Conservation (phyloP, 805 yeast genomes). For the Candida chauliodis region DNA sequence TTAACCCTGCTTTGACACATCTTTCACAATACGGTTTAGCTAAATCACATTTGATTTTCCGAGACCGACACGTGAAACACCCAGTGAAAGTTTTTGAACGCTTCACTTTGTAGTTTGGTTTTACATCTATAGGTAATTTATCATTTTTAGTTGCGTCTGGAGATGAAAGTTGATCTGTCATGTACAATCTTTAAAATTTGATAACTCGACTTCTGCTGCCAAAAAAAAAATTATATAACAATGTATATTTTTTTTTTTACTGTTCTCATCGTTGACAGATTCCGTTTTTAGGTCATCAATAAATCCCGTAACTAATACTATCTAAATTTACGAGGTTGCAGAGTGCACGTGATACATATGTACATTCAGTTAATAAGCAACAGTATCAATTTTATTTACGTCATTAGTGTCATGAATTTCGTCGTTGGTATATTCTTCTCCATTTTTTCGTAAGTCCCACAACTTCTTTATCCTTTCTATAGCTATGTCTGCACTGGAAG, state of each 20-base stretch:
- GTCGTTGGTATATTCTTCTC: conserved; percentile 10
- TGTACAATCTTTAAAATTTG: background rate
- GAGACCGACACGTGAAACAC: conserved; percentile 79
- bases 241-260: background rate
- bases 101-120: conserved; percentile 12
- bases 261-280: conserved; percentile 6
- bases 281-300: conserved; percentile 1
- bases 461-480: conserved; percentile 20
- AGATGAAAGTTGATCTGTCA: conserved; percentile 1
- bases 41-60: conserved; percentile 81
- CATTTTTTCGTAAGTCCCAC: conserved; percentile 22
- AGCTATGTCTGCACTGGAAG: conserved; percentile 47
- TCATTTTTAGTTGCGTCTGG: background rate
- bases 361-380: conserved; percentile 10
- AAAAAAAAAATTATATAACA: background rate
- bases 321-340: background rate
- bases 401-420: conserved; percentile 9
- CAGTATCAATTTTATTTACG: conserved; percentile 10
- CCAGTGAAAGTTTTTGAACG: conserved; percentile 74
- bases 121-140: background rate
- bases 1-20: conserved; percentile 62
- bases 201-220: background rate
- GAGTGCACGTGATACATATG: background rate
- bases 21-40: conserved; percentile 66
- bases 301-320: too few species aligned